phyloP scores from a whole-genome alignment of 257 asterid genomes.

The Rehmannia glutinosa region DNA sequence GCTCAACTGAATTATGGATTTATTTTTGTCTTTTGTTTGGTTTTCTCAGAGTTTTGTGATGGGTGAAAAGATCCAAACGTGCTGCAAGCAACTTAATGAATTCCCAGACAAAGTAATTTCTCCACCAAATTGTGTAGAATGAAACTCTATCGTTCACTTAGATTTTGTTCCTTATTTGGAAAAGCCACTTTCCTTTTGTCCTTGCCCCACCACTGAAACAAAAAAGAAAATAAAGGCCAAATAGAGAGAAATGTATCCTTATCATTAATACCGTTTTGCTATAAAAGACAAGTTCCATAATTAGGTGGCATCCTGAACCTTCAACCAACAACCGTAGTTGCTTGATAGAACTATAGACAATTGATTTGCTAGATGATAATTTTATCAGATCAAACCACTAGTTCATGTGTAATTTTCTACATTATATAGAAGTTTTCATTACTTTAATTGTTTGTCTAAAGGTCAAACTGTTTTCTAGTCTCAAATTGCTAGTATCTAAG shows the following conservation, averaged over 20 bases:
- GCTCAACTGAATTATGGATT: background rate
- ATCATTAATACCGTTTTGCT: too few relatives aligned
- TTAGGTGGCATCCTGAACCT: background rate
- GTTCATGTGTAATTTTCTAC: background rate
- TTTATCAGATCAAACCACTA: background rate
- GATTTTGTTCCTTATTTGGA: background rate
- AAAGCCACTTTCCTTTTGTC: slow-evolving; percentile 1
- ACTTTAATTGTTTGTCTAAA: too few relatives aligned
- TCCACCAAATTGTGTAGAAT: background rate
- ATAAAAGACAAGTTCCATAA: background rate
- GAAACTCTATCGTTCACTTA: background rate
- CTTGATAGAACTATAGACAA: background rate
- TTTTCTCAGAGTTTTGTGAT: slow-evolving; percentile 28
- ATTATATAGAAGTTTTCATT: background rate
- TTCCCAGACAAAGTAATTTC: slow-evolving; percentile 31
- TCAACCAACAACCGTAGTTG: background rate
- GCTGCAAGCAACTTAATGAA: slow-evolving; percentile 23
- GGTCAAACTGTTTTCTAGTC: background rate
- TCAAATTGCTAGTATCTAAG: background rate
- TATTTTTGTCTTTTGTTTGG: background rate
- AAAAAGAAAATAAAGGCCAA: background rate
- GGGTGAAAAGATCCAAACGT: slow-evolving; percentile 23
- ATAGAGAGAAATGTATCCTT: background rate
- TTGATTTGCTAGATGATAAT: background rate
- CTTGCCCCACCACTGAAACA: background rate